phyloP scores from a whole-genome alignment of 108 stramenopile genomes.

The Cylindrotheca closterium region DNA sequence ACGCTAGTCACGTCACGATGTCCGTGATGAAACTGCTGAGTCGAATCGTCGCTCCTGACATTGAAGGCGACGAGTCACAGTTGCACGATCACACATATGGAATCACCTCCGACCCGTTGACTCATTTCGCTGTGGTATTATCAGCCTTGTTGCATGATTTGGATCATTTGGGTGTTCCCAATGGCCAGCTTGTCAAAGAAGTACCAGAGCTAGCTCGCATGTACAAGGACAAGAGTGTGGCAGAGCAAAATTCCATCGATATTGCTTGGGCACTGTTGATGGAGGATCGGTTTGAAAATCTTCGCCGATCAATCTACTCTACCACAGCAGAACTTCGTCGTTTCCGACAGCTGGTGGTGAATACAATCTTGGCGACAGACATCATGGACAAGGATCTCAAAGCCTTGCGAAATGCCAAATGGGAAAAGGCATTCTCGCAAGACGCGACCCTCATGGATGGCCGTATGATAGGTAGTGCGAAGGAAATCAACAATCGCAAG shows the following conservation, averaged over 20 bases:
- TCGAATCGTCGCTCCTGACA: constrained; percentile 13
- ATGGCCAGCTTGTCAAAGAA: constrained; percentile 27
- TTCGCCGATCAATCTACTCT: background rate
- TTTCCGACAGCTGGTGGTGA: too few relatives aligned
- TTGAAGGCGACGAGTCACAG: background rate
- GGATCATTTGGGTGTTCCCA: constrained; percentile 27
- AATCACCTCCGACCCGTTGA: constrained; percentile 11
- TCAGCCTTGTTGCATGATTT: constrained; percentile 14
- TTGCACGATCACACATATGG: constrained; percentile 18
- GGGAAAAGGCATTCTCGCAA: constrained; percentile 8
- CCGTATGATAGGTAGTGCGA: background rate
- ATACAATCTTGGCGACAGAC: constrained; percentile 1
- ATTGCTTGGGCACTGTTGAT: constrained; percentile 10
- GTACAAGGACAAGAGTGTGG: constrained; percentile 57
- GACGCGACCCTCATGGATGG: background rate
- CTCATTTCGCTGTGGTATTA: constrained; percentile 7
- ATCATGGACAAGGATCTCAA: too few relatives aligned
- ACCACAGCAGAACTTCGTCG: constrained; percentile 5
- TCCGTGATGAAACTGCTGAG: constrained; percentile 4
- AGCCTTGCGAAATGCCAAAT: background rate
- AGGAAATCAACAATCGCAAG: constrained; percentile 8
- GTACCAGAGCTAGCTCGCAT: constrained; percentile 26
- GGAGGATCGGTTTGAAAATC: background rate
- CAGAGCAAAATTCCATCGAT: constrained; percentile 42
- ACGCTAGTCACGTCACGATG: constrained; percentile 30